Base-by-base conservation (phyloP, 2,329 filamentous ascomycete species). In the Fusarium circinatum region DNA sequence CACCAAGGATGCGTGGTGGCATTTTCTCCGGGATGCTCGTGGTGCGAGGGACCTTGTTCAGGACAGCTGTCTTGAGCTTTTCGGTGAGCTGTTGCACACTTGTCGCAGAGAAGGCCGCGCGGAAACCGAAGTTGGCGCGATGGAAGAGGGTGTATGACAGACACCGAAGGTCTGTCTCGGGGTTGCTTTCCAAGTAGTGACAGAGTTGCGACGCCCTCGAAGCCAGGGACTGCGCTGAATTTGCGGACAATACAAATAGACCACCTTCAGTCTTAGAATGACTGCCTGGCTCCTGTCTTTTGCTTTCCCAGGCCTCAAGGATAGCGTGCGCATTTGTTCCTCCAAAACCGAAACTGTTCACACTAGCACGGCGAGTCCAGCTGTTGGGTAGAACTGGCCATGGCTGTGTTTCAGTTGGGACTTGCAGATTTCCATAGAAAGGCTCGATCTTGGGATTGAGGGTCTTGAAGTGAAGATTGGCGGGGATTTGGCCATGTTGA, bases 271-370 rank as follows among this genome's bases (percentile, higher is more conserved):
- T 28, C 13, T 17, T 18, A 5, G 9, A 5, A 22, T 56, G 15
- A 42, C 11, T 24, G 12, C 8, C 20, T 3, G 17, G 8, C 0
- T 28, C 32, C 8, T 22, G 12, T 12, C 6, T 11, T 15, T 39
- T 32, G 17, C 14, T 30, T 1, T 48, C 15, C 32, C 32, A 59
- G 10, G 45, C 71, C 15, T 62, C 59, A 1, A 62, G 17, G 3
- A 62, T 62, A 17, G 59, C 78, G 41, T 85, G 83, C 4, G 76
- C 82, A 64, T 84, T 84, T 10, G 80, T 70, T 3, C 84, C 83
- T 1, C 83, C 84, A 49, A 81, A 81, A 2, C 84, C 83, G 62
- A 84, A 85, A 6, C 73, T 79, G 65, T 84, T 84, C n/a, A 85
- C 71, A 44, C 79, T 78, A 7, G 73, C 44, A 79, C 76, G 1